Percentiles rank a stretch among this genome's conserved stretches.
Conservation (phyloP, 106 monocot species). For the Allium sativum region DNA sequence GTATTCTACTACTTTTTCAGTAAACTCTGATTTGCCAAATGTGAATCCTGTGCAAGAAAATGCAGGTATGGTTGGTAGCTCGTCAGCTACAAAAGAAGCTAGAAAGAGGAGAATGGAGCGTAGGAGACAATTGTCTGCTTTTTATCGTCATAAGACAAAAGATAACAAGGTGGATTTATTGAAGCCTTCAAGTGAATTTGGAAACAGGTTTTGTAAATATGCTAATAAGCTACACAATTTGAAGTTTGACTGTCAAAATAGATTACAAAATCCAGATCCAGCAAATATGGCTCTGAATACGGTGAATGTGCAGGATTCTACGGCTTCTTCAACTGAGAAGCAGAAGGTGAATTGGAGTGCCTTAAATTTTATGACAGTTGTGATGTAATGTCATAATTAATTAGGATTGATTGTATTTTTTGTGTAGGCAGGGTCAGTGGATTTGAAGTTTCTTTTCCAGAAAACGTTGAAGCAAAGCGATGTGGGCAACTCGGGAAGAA, state of each 20-base stretch:
- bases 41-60: conserved; percentile 4
- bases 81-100: conserved; percentile 67
- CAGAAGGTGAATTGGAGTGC: background rate
- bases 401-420: background rate
- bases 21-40: background rate
- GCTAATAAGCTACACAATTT: background rate
- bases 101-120: conserved; percentile 88
- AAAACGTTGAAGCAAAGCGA: conserved; percentile 93
- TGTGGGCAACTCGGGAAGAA: conserved; percentile 76
- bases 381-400: background rate
- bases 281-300: background rate
- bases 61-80: conserved; percentile 5
- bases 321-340: background rate
- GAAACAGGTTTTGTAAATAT: background rate
- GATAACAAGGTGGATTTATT: background rate
- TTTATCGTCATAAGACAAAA: conserved; percentile 38
- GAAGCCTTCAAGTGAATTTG: background rate
- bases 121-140: conserved; percentile 43
- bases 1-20: conserved; percentile 5
- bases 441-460: conserved; percentile 75
- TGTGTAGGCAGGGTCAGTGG: conserved; percentile 33
- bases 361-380: background rate
- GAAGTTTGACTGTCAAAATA: conserved; percentile 19
- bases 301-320: background rate
- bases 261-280: background rate